These are phyloP conservation scores for Orbilia ellipsospora DNA, from an alignment of 2,329 filamentous ascomycete genomes.

Conservation along the genomic window DNA sequence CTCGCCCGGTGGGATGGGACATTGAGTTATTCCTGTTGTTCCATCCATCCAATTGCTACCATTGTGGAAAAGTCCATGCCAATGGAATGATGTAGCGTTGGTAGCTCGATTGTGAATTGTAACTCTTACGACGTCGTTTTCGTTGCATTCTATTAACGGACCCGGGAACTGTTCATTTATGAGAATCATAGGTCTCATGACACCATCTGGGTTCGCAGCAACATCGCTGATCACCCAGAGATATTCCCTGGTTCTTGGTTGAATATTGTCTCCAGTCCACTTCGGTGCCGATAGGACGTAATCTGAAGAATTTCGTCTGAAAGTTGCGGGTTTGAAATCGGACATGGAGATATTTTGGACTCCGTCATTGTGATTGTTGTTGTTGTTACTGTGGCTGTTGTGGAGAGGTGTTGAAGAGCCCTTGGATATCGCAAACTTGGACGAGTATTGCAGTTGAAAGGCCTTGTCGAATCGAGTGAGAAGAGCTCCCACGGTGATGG, in stretches of 20 bases:
- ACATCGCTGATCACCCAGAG: conserved; percentile 72
- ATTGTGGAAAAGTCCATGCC: conserved; percentile 81
- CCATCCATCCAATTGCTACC: conserved; percentile 81
- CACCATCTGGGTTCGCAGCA: conserved; percentile 70
- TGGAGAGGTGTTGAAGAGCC: conserved; percentile 7
- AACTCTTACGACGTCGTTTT: conserved; percentile 77
- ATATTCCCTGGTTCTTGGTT: conserved; percentile 64
- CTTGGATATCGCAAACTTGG: conserved; percentile 17
- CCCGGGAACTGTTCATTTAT: conserved; percentile 81
- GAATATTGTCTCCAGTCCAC: conserved; percentile 63
- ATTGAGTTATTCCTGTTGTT: conserved; percentile 74
- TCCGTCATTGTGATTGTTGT: background rate
- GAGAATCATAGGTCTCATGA: conserved; percentile 71
- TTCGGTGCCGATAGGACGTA: conserved; percentile 69
- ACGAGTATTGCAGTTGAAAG: conserved; percentile 12
- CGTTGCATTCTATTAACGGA: conserved; percentile 77
- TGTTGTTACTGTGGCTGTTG: background rate
- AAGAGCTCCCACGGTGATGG: conserved; percentile 38
- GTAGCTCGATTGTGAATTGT: conserved; percentile 75
- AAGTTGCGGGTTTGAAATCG: conserved; percentile 1
- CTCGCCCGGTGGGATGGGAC: conserved; percentile 72
- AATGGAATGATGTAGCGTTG: conserved; percentile 77
- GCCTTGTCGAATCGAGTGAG: conserved; percentile 32
- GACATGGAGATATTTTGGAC: background rate
- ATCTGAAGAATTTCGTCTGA: conserved; percentile 62